Evolutionary conservation across 2,329 filamentous ascomycete genomes (phyloP).

Genomic region (Paecilomyces sp.): DNA sequence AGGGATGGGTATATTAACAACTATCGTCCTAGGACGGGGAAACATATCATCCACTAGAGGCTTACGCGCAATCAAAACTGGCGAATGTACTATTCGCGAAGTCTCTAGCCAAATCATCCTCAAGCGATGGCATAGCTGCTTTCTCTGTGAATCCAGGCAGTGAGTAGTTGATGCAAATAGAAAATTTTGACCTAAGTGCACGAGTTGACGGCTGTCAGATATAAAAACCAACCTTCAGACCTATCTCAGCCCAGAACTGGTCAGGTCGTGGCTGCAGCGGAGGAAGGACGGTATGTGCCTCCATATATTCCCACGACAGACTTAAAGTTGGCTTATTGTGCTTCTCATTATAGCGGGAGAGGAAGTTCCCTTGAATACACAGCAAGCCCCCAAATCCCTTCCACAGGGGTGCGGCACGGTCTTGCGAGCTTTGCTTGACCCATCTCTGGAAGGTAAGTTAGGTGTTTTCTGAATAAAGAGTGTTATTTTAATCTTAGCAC

Average conservation of each 20-base stretch:
- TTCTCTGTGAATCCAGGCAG: conserved; percentile 21
- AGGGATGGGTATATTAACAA: background rate
- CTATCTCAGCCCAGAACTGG: conserved; percentile 11
- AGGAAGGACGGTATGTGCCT: conserved; percentile 14
- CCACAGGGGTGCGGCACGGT: conserved; percentile 14
- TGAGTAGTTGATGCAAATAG: conserved; percentile 7
- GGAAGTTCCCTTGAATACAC: conserved; percentile 14
- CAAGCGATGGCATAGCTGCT: conserved; percentile 7
- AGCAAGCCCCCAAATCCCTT: conserved; percentile 16
- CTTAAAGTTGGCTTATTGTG: background rate
- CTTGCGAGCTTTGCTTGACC: conserved; percentile 17
- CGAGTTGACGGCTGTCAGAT: conserved; percentile 7
- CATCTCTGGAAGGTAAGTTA: conserved; percentile 13
- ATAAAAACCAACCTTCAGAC: conserved; percentile 16
- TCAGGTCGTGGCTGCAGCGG: conserved; percentile 15
- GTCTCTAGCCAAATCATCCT: conserved; percentile 9
- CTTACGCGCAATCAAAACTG: conserved; percentile 18
- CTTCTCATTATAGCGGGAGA: conserved; percentile 8
- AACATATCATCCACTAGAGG: conserved; percentile 17
- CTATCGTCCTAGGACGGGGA: conserved; percentile 13
- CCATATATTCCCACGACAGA: background rate
- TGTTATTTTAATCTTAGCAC: background rate
- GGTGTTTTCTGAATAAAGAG: background rate
- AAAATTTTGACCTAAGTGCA: background rate
- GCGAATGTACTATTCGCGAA: conserved; percentile 19